These are phyloP conservation scores for Paratinospora sagittata DNA, from an alignment of 164 flowering plant genomes.

Conservation along the genomic window DNA sequence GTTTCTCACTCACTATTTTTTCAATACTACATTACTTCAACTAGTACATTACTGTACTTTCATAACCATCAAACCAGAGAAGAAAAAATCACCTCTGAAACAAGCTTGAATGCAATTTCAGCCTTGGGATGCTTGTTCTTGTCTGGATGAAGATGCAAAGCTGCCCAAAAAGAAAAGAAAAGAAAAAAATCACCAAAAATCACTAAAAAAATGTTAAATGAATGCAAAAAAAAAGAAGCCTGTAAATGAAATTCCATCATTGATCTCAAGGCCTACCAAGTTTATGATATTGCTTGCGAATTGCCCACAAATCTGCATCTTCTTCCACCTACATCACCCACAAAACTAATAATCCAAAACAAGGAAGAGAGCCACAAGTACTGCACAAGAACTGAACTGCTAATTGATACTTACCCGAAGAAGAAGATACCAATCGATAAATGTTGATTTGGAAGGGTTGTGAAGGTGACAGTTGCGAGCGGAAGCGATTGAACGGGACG, in stretches of 20 bases:
- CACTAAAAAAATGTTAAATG: too few species aligned
- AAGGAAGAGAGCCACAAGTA: neutral
- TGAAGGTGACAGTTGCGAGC: conserved; percentile 10
- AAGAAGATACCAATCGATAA: conserved; percentile 77
- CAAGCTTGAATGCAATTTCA: conserved; percentile 80
- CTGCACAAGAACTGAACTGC: conserved; percentile 11
- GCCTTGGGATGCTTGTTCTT: conserved; percentile 87
- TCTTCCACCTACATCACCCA: conserved; percentile 47
- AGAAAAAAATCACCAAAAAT: too few species aligned
- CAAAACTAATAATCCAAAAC: neutral
- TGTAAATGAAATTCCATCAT: neutral
- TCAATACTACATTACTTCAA: too few species aligned
- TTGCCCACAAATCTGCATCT: conserved; percentile 40
- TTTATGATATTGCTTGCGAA: conserved; percentile 57
- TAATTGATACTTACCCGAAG: conserved; percentile 46
- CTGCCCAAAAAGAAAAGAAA: conserved; percentile 32
- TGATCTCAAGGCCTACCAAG: conserved; percentile 40
- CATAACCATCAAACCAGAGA: neutral
- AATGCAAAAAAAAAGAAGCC: neutral
- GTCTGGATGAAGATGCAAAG: conserved; percentile 87
- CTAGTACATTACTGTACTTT: neutral
- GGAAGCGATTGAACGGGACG: conserved; percentile 23
- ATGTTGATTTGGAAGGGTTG: conserved; percentile 21
- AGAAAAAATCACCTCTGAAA: conserved; percentile 52
- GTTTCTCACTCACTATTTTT: too few species aligned